Conservation (phyloP, 208 protist genomes). For the Trypanosoma cruzi region DNA sequence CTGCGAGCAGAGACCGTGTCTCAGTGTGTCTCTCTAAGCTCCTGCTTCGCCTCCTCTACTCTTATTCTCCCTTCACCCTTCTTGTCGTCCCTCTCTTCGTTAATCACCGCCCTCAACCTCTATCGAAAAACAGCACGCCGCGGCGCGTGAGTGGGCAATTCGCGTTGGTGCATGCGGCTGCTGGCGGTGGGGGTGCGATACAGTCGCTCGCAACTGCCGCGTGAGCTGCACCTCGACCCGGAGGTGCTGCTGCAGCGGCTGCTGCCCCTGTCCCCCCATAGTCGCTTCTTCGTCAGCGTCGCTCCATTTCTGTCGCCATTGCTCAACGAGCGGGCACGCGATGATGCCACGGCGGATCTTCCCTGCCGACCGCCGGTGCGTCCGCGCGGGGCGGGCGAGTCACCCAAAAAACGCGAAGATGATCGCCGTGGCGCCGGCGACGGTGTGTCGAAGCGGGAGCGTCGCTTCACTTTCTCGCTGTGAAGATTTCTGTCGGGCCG, state of each 20-base stretch:
- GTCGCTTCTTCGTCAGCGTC: conserved; percentile 33
- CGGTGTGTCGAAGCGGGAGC: conserved; percentile 36
- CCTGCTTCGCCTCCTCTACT: not conserved
- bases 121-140: conserved; percentile 65
- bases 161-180: conserved; percentile 45
- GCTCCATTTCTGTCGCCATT: not conserved
- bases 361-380: conserved; percentile 47
- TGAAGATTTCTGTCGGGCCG: conserved; percentile 19
- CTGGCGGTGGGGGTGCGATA: conserved; percentile 71
- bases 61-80: not conserved
- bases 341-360: no score
- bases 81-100: not conserved
- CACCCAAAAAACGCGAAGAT: conserved; percentile 25
- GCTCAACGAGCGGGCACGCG: not conserved
- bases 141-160: conserved; percentile 12
- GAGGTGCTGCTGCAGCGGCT: conserved; percentile 20
- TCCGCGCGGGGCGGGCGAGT: conserved; percentile 54
- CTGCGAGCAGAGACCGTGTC: not conserved
- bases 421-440: conserved; percentile 11
- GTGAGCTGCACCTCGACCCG: conserved; percentile 25
- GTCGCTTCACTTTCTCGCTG: conserved; percentile 9
- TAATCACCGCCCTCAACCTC: not conserved
- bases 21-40: not conserved
- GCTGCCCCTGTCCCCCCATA: conserved; percentile 24
- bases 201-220: conserved; percentile 54